Evolutionary conservation across 345 rosid species (phyloP), one percentile per base, ranked within the genome.

Genomic region (Eucalyptus sp.): DNA sequence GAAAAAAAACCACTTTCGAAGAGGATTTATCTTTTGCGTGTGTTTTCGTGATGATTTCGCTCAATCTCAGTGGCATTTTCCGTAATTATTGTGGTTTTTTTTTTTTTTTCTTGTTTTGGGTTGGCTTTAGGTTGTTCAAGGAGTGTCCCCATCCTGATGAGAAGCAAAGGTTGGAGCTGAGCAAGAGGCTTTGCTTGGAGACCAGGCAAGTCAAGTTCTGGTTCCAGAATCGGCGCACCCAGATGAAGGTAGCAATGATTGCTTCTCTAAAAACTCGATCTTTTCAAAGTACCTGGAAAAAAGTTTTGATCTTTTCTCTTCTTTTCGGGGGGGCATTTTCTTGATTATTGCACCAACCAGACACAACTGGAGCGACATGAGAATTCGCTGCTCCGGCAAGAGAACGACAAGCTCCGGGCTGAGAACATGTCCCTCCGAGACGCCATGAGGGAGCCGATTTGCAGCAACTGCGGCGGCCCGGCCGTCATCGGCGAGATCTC

Each of bases 71-170:
- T 37, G 84, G 48, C 84, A 76, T 76, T 76, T 41, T 76, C 24
- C 33, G 37, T 66, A 60, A 13, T 71, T 33, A 12, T 18, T 14
- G 64, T 2, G 56, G 54, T 7, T 80, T 89, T 50, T 41, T 37
- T 4, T 80, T 88, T 44, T 20, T 43, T 31, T n/a, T 17, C 7
- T 83, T 37, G 64, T 20, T 33, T 27, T 62, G 54, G 25, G 84
- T 71, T 62, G 44, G 83, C 50, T 81, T 44, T 76, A 94, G 97
- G 52, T 87, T 96, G 92, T 96, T 96, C 93, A 96, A 97, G 89
- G 99, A 97, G 94, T 96, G 97, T 87, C 98, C 98, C 56, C 99
- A 97, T 93, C 99, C 99, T 52, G 99, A 97, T 80, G 99, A 97
- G 96, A 97, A 97, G 89, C 99, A 97, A 91, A 88, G 99, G 89